Conservation (phyloP, 2,329 filamentous ascomycete genomes). For the Talaromyces sp. region DNA sequence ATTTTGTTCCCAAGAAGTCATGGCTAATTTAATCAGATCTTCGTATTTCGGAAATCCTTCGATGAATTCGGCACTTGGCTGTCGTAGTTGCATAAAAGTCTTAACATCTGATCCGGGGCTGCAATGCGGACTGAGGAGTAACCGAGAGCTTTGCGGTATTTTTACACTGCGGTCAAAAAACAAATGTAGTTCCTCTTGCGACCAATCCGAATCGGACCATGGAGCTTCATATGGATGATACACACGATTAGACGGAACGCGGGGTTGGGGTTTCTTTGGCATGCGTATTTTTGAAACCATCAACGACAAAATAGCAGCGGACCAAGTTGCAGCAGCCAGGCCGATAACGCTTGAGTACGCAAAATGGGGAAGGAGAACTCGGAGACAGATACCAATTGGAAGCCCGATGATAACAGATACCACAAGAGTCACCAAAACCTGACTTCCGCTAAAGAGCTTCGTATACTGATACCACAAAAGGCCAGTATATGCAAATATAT, state of each 20-base stretch:
- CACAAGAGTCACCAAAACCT: conserved; percentile 46
- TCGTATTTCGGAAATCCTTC: conserved; percentile 44
- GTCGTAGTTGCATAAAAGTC: conserved; percentile 36
- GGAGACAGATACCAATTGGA: conserved; percentile 43
- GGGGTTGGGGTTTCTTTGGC: conserved; percentile 37
- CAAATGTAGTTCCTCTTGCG: conserved; percentile 48
- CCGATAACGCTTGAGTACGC: conserved; percentile 46
- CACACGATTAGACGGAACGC: conserved; percentile 27
- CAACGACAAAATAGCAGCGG: conserved; percentile 46
- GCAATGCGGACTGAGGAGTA: conserved; percentile 34
- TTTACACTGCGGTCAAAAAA: conserved; percentile 41
- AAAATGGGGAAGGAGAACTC: conserved; percentile 35
- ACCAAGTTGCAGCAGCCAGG: conserved; percentile 49
- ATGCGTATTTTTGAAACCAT: conserved; percentile 46
- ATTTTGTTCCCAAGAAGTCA: conserved; percentile 29
- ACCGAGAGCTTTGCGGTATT: conserved; percentile 40
- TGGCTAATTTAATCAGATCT: conserved; percentile 29
- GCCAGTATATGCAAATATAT: conserved; percentile 48
- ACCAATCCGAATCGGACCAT: conserved; percentile 43
- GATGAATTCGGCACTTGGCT: conserved; percentile 26
- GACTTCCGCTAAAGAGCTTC: conserved; percentile 49
- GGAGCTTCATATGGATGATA: conserved; percentile 44
- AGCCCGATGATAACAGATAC: conserved; percentile 45
- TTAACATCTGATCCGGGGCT: conserved; percentile 45
- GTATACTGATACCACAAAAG: conserved; percentile 52